These are phyloP conservation scores for Vitis riparia DNA, from an alignment of 164 flowering plant genomes.

Conservation along the genomic window DNA sequence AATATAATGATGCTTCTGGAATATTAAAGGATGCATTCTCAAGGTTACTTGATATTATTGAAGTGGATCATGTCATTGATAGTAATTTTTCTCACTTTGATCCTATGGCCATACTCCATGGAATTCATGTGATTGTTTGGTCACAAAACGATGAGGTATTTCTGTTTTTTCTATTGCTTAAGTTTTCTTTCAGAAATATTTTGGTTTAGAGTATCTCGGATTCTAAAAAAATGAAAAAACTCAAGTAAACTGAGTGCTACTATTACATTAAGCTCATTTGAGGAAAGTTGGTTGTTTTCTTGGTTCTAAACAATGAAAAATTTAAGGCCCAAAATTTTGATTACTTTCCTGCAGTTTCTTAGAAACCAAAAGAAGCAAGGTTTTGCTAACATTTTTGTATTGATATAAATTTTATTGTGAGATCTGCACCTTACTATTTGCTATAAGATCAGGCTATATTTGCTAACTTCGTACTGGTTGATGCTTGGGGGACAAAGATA, in stretches of 20 bases:
- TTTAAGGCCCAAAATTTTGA: too few relatives aligned
- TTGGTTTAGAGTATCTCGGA: too few relatives aligned
- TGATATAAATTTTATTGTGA: not conserved
- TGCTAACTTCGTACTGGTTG: not conserved
- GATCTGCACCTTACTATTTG: not conserved
- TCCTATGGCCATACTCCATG: slow-evolving; percentile 32
- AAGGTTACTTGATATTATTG: slow-evolving; percentile 45
- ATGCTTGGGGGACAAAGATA: too few relatives aligned
- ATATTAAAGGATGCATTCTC: slow-evolving; percentile 67
- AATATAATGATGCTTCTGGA: slow-evolving; percentile 51
- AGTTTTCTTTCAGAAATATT: too few relatives aligned
- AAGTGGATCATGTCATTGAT: slow-evolving; percentile 47
- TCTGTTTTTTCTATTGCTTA: not conserved
- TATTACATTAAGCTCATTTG: too few relatives aligned
- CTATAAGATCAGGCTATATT: not conserved
- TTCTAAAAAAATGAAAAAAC: too few relatives aligned
- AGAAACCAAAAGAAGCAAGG: too few relatives aligned
- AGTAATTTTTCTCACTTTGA: slow-evolving; percentile 22
- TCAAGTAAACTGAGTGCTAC: too few relatives aligned
- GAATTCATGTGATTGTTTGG: slow-evolving; percentile 49
- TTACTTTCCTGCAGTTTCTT: too few relatives aligned
- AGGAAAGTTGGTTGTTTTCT: too few relatives aligned
- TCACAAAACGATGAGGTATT: slow-evolving; percentile 68
- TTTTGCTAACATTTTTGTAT: too few relatives aligned
- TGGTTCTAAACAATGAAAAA: too few relatives aligned